These are phyloP conservation scores for Vinca minor DNA, from an alignment of 257 asterid species.

Conservation along the genomic window DNA sequence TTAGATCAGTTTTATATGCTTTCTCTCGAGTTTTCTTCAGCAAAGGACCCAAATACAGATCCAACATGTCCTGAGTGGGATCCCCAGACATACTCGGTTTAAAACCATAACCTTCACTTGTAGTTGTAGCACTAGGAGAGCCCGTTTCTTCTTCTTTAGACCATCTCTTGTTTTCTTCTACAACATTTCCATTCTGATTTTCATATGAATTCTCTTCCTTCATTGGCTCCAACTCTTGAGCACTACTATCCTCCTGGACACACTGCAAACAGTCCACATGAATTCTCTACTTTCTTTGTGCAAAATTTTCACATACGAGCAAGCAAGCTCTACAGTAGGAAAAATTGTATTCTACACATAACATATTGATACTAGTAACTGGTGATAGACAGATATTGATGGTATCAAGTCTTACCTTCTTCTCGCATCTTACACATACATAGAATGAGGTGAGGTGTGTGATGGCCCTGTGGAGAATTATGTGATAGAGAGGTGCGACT, in stretches of 20 bases:
- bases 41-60: constrained; percentile 37
- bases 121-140: constrained; percentile 1
- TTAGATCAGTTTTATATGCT: constrained; percentile 18
- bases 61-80: constrained; percentile 33
- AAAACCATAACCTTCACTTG: constrained; percentile 11
- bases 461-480: no score
- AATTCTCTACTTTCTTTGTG: not conserved
- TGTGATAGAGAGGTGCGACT: no score
- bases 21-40: constrained; percentile 23
- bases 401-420: no score
- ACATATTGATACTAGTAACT: no score
- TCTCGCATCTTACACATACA: no score
- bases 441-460: no score
- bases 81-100: constrained; percentile 22
- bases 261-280: constrained; percentile 7
- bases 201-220: not conserved
- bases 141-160: constrained; percentile 5
- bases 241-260: constrained; percentile 12
- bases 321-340: no score
- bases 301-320: not conserved
- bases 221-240: not conserved
- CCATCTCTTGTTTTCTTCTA: not conserved
- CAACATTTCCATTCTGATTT: not conserved
- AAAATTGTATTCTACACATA: no score
- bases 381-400: no score